Percentiles rank a stretch among this genome's conserved stretches.
phyloP scores from a whole-genome alignment of 805 yeast species.

The Kodamaea lidongshanica region DNA sequence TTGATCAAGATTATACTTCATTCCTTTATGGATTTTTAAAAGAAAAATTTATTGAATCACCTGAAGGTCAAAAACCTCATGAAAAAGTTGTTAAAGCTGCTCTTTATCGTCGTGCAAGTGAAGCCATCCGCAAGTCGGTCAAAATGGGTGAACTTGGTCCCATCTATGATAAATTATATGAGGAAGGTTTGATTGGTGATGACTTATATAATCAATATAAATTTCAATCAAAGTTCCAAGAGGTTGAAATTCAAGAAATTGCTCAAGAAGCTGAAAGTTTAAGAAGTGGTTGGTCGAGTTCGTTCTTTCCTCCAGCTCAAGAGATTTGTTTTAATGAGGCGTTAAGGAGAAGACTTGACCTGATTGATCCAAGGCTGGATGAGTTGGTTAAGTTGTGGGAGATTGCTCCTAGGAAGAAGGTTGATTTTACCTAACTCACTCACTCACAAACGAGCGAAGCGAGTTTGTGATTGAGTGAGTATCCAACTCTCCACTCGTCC shows the following conservation, averaged over 20 bases:
- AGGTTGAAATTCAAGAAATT: constrained; percentile 71
- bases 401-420: too few species aligned
- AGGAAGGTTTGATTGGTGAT: constrained; percentile 88
- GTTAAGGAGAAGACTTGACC: constrained; percentile 61
- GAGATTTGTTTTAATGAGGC: constrained; percentile 93
- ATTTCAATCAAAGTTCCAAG: constrained; percentile 71
- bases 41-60: constrained; percentile 32
- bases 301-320: constrained; percentile 70
- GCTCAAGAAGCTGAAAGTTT: constrained; percentile 66
- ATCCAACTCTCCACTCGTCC: too few species aligned
- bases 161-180: constrained; percentile 64
- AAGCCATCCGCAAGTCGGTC: constrained; percentile 76
- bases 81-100: constrained; percentile 68
- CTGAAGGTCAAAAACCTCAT: constrained; percentile 51
- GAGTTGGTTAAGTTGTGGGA: constrained; percentile 34
- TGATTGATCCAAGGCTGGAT: constrained; percentile 37
- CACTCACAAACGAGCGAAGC: too few species aligned
- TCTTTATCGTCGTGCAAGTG: constrained; percentile 62
- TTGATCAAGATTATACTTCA: constrained; percentile 59
- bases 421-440: too few species aligned
- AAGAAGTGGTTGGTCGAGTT: constrained; percentile 76
- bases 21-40: constrained; percentile 59
- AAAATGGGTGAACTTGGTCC: constrained; percentile 76
- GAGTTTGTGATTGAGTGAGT: too few species aligned
- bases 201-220: constrained; percentile 76